Evolutionary conservation across 768 basidiomycete species (phyloP).

Genomic region (Suillus discolor): DNA sequence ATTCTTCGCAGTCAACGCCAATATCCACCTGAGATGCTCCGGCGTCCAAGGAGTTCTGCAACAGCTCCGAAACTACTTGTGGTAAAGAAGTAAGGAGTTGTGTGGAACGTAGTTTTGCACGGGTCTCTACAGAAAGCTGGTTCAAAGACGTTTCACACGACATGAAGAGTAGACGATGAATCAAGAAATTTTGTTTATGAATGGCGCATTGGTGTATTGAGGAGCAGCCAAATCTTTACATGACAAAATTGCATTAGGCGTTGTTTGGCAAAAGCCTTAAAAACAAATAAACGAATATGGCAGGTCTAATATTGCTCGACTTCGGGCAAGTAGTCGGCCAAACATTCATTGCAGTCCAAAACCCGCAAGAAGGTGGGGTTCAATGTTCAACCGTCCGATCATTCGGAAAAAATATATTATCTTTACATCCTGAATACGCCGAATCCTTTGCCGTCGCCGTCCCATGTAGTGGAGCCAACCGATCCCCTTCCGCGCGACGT

Average conservation of each 20-base stretch:
- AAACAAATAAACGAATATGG: conserved; percentile 31
- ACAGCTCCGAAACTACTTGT: conserved; percentile 79
- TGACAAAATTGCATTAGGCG: not conserved
- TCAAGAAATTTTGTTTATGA: not conserved
- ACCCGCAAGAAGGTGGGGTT: not conserved
- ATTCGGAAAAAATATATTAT: not conserved
- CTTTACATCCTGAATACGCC: conserved; percentile 89
- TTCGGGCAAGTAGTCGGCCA: not conserved
- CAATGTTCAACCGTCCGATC: not conserved
- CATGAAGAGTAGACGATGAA: conserved; percentile 19
- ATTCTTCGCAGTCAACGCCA: conserved; percentile 72
- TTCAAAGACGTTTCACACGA: conserved; percentile 21
- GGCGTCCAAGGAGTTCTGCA: conserved; percentile 92
- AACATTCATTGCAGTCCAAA: not conserved
- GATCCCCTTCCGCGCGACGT: conserved; percentile 14
- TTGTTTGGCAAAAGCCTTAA: conserved; percentile 26
- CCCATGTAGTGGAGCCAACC: conserved; percentile 59
- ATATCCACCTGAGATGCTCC: conserved; percentile 68
- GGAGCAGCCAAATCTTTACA: not conserved
- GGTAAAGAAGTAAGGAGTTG: conserved; percentile 83
- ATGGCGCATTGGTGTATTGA: not conserved
- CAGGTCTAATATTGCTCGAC: not conserved
- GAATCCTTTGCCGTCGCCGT: conserved; percentile 70
- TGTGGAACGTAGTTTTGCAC: conserved; percentile 75
- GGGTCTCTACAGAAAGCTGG: conserved; percentile 64